Evolutionary conservation across 768 basidiomycete genomes (phyloP).

Genomic region (Russula virescens): DNA sequence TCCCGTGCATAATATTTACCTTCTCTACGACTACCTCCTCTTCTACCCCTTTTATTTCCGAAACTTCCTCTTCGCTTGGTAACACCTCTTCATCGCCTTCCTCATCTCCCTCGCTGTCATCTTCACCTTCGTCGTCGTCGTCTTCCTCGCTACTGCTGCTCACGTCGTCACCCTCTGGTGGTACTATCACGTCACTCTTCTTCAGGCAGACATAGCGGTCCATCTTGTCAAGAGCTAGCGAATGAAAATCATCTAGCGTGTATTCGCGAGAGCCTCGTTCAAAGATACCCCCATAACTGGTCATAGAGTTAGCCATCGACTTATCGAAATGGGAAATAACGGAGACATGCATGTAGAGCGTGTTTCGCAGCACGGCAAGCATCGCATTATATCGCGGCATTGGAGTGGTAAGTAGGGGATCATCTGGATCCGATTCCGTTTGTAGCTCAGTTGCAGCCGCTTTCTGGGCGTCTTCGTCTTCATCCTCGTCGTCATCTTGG

Average conservation of each 20-base stretch:
- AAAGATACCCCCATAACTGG: conserved; percentile 85
- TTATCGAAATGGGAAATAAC: neutral
- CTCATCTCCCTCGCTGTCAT: conserved; percentile 35
- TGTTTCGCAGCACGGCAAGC: conserved; percentile 79
- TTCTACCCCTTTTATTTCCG: conserved; percentile 25
- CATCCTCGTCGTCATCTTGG: conserved; percentile 24
- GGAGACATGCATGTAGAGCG: conserved; percentile 68
- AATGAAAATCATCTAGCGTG: conserved; percentile 84
- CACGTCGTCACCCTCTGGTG: conserved; percentile 54
- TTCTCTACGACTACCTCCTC: conserved; percentile 27
- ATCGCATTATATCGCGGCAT: conserved; percentile 81
- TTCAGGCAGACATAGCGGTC: conserved; percentile 73
- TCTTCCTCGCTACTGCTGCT: conserved; percentile 50
- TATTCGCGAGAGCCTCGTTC: conserved; percentile 80
- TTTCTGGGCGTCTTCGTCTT: conserved; percentile 26
- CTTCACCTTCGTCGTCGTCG: conserved; percentile 53
- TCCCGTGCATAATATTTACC: conserved; percentile 19
- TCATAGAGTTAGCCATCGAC: neutral
- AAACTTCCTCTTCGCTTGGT: conserved; percentile 30
- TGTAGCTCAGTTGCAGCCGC: conserved; percentile 38
- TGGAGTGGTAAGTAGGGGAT: conserved; percentile 59
- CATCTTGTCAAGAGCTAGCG: conserved; percentile 77
- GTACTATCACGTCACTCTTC: conserved; percentile 54
- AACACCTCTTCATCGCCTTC: conserved; percentile 32
- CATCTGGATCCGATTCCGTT: conserved; percentile 49